Percentiles rank a stretch among this genome's conserved stretches.
Conservation (phyloP, 2,329 filamentous ascomycete species). For the Colletotrichum magnum region DNA sequence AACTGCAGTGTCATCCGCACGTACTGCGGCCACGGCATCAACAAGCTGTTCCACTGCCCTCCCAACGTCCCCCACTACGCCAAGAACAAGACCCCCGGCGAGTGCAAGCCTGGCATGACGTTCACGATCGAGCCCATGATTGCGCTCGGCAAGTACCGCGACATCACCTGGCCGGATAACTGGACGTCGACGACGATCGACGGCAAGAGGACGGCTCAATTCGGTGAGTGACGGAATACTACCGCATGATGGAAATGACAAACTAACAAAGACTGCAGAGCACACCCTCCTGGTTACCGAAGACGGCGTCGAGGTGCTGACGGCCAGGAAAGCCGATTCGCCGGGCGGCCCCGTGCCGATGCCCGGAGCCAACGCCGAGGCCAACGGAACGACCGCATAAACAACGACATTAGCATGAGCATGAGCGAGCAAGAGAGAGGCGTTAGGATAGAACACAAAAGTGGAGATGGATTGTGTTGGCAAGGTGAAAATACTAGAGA, state of each 20-base stretch:
- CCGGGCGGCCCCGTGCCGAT: conserved; percentile 81
- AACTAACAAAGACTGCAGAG: conserved; percentile 62
- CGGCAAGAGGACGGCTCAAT: conserved; percentile 91
- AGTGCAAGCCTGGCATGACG: conserved; percentile 96
- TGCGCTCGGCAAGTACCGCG: conserved; percentile 88
- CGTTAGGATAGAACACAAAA: conserved; percentile 13
- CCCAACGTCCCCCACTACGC: conserved; percentile 98
- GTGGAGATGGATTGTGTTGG: background rate
- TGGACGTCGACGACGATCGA: conserved; percentile 97
- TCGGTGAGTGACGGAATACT: conserved; percentile 71
- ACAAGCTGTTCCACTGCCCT: conserved; percentile 91
- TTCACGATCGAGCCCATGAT: conserved; percentile 99
- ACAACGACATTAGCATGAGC: background rate
- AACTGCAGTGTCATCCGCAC: conserved; percentile 94
- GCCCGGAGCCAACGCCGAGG: conserved; percentile 53
- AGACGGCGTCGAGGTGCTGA: conserved; percentile 85
- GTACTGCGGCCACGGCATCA: conserved; percentile 97
- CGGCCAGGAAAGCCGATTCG: conserved; percentile 79
- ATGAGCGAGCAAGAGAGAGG: conserved; percentile 21
- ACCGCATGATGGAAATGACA: conserved; percentile 50
- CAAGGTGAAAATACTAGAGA: background rate
- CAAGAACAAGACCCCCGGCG: conserved; percentile 97
- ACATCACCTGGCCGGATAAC: conserved; percentile 98
- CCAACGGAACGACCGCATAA: conserved; percentile 38
- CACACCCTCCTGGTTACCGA: conserved; percentile 89